These are phyloP conservation scores for Emergomyces africanus DNA, from an alignment of 2,329 filamentous ascomycete species.

Conservation along the genomic window DNA sequence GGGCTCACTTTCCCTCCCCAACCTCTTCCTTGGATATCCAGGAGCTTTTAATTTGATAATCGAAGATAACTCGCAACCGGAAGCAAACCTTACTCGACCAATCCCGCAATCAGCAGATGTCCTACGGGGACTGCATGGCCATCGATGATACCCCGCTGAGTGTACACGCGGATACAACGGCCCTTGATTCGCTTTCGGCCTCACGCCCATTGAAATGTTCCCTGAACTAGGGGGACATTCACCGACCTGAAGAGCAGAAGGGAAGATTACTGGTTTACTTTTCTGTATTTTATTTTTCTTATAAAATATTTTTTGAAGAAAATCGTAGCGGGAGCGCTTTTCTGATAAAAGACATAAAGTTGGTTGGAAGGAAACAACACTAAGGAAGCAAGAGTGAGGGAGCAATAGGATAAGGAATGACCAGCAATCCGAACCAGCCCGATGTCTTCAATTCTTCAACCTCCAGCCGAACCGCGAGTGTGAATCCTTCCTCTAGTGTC, in stretches of 20 bases:
- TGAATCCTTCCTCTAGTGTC: slow-evolving; percentile 24
- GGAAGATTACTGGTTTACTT: not conserved
- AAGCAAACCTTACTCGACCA: not conserved
- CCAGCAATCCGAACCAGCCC: slow-evolving; percentile 25
- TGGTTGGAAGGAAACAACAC: not conserved
- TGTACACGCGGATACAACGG: not conserved
- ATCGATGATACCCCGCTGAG: slow-evolving; percentile 1
- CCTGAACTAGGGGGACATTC: not conserved
- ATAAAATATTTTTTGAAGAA: too few relatives aligned
- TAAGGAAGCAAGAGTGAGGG: not conserved
- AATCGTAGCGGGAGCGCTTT: not conserved
- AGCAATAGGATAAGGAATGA: slow-evolving; percentile 23
- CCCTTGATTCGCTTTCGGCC: not conserved
- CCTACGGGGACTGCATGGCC: not conserved
- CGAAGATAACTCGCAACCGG: not conserved
- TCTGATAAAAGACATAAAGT: not conserved
- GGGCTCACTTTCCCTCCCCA: too few relatives aligned
- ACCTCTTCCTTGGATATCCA: too few relatives aligned
- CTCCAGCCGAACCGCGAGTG: slow-evolving; percentile 20
- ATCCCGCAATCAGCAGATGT: not conserved
- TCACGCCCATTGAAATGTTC: not conserved
- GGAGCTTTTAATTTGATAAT: not conserved
- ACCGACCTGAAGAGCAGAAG: not conserved
- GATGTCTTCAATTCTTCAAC: slow-evolving; percentile 24
- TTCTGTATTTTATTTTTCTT: not conserved